Evolutionary conservation across 495 filamentous ascomycete species (phyloP).

Genomic region (Annulohypoxylon nitens): DNA sequence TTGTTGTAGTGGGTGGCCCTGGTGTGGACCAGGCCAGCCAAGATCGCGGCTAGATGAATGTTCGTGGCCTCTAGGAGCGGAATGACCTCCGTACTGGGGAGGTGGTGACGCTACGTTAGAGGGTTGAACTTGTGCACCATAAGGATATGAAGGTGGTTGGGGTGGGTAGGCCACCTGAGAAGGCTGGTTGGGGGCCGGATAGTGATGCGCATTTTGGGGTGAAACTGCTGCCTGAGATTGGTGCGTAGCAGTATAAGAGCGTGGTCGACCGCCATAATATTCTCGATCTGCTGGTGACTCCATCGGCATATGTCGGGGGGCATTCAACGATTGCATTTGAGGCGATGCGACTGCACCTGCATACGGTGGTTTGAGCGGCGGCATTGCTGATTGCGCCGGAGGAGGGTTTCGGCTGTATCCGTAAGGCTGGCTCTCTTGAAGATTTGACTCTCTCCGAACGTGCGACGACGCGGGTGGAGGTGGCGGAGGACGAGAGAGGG

Average conservation of each 20-base stretch:
- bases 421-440: conserved; percentile 52
- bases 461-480: conserved; percentile 50
- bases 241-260: conserved; percentile 53
- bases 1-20: conserved; percentile 46
- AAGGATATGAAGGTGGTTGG: conserved; percentile 50
- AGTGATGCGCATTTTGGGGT: conserved; percentile 57
- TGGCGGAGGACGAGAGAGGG: conserved; percentile 55
- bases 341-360: conserved; percentile 58
- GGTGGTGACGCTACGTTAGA: conserved; percentile 54
- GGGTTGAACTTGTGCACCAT: conserved; percentile 49
- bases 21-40: conserved; percentile 47
- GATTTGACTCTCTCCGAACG: conserved; percentile 53
- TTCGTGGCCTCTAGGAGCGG: conserved; percentile 49
- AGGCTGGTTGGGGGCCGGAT: conserved; percentile 52
- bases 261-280: conserved; percentile 55
- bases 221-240: conserved; percentile 53
- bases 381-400: conserved; percentile 56
- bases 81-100: conserved; percentile 53
- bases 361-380: conserved; percentile 64
- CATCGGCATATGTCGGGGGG: conserved; percentile 53
- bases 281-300: conserved; percentile 56
- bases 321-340: conserved; percentile 54
- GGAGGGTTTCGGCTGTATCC: conserved; percentile 55
- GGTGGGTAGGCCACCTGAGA: conserved; percentile 51
- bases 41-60: conserved; percentile 46